Evolutionary conservation across 495 filamentous ascomycete species (phyloP).

Genomic region (Penicillium taxi): DNA sequence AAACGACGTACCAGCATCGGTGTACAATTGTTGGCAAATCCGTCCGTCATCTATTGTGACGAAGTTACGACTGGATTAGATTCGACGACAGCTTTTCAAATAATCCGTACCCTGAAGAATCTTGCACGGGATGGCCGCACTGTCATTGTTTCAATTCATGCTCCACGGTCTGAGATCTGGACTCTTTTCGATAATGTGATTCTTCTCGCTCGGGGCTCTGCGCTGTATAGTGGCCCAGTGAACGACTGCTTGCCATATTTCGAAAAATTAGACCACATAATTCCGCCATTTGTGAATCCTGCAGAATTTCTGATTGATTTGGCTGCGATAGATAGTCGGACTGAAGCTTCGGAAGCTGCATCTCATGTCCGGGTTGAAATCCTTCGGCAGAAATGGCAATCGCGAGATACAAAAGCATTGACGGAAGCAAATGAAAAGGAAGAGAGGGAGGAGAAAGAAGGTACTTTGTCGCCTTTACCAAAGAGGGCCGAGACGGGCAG

Average conservation of each 20-base stretch:
- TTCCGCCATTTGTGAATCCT: slow-evolving; percentile 64
- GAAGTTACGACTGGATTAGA: slow-evolving; percentile 71
- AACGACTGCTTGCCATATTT: slow-evolving; percentile 52
- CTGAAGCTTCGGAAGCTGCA: slow-evolving; percentile 48
- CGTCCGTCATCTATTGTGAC: slow-evolving; percentile 65
- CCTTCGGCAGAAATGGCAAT: slow-evolving; percentile 48
- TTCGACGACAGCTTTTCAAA: slow-evolving; percentile 66
- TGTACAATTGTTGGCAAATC: slow-evolving; percentile 67
- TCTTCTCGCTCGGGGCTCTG: slow-evolving; percentile 52
- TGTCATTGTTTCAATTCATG: slow-evolving; percentile 64
- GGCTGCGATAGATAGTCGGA: slow-evolving; percentile 61
- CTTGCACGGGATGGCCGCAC: slow-evolving; percentile 60
- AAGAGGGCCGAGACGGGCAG: slow-evolving; percentile 1
- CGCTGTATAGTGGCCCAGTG: slow-evolving; percentile 55
- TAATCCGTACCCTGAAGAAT: slow-evolving; percentile 58
- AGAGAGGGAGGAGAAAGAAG: slow-evolving; percentile 3
- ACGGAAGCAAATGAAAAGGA: neutral
- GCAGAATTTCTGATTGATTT: slow-evolving; percentile 67
- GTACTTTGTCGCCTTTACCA: neutral
- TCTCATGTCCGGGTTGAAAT: slow-evolving; percentile 47
- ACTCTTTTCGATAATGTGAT: slow-evolving; percentile 61
- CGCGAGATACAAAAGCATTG: slow-evolving; percentile 13
- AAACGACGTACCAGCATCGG: slow-evolving; percentile 67
- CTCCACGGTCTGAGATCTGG: slow-evolving; percentile 70
- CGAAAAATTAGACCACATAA: slow-evolving; percentile 40